A percentile compares a stretch with the other conserved stretches of the same genome.
Conservation (phyloP, 164 flowering plant genomes). For the Cinnamomum chago region DNA sequence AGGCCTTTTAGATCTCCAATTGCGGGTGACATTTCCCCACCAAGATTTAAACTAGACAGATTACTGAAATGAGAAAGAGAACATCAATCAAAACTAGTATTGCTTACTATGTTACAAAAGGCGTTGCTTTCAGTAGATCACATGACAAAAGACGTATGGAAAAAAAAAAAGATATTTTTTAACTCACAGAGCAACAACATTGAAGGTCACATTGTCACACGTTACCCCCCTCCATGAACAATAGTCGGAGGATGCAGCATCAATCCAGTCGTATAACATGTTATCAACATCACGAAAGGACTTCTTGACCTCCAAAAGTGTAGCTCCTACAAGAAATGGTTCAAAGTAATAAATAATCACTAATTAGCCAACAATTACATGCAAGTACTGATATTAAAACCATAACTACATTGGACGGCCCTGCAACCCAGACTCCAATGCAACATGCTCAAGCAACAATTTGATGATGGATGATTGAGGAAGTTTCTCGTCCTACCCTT, state of each 20-base stretch:
- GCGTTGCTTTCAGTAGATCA: neutral
- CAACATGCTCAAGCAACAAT: neutral
- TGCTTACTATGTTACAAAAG: too few relatives aligned
- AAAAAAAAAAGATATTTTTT: neutral
- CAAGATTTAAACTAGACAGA: constrained; percentile 79
- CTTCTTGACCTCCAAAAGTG: constrained; percentile 82
- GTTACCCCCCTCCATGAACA: constrained; percentile 93
- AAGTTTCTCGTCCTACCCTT: neutral
- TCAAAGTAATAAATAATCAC: neutral
- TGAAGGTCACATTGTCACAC: constrained; percentile 88
- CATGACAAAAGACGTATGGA: neutral
- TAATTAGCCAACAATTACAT: neutral
- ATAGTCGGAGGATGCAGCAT: constrained; percentile 67
- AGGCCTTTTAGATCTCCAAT: constrained; percentile 61
- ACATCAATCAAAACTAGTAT: neutral
- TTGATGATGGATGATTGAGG: neutral
- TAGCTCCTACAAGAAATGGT: constrained; percentile 37
- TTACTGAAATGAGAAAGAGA: constrained; percentile 46
- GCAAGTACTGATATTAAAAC: neutral
- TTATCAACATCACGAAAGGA: constrained; percentile 83
- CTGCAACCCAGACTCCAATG: neutral
- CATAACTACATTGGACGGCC: neutral
- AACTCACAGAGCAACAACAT: constrained; percentile 75
- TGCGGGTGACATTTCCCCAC: constrained; percentile 83
- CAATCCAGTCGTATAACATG: constrained; percentile 86